Evolutionary conservation across 495 filamentous ascomycete genomes (phyloP).

Genomic region (Chaetomium tenue): DNA sequence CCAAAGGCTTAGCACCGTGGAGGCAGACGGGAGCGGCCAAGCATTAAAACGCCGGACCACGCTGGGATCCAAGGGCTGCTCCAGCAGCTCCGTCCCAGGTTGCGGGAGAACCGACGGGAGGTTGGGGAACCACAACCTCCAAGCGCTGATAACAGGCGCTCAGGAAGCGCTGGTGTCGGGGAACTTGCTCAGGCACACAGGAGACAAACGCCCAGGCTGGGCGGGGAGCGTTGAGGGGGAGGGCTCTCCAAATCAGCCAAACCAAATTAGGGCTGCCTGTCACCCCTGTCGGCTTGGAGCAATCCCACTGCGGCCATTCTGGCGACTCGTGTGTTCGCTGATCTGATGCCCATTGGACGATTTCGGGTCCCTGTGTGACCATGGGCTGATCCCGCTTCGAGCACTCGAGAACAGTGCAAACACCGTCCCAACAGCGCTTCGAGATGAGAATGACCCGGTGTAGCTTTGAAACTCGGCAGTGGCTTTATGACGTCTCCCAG

Average conservation of each 20-base stretch:
- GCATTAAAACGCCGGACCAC: too few species aligned
- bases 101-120: too few species aligned
- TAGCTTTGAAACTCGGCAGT: neutral
- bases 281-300: slow-evolving; percentile 1
- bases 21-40: too few species aligned
- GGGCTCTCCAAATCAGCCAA: neutral
- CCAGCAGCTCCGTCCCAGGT: too few species aligned
- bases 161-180: too few species aligned
- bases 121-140: too few species aligned
- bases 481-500: too few species aligned
- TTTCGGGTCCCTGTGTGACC: slow-evolving; percentile 23
- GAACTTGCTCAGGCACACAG: too few species aligned
- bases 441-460: neutral
- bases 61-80: too few species aligned
- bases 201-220: neutral
- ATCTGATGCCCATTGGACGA: slow-evolving; percentile 22
- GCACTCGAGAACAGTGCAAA: slow-evolving; percentile 8
- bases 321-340: slow-evolving; percentile 19
- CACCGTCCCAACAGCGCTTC: neutral
- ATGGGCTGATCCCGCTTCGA: slow-evolving; percentile 9
- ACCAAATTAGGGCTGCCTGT: neutral
- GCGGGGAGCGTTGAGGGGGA: neutral
- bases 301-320: neutral
- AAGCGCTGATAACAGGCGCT: too few species aligned
- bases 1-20: too few species aligned